phyloP scores from a whole-genome alignment of 2,329 filamentous ascomycete genomes.

The Calonectria pseudoreteaudii region DNA sequence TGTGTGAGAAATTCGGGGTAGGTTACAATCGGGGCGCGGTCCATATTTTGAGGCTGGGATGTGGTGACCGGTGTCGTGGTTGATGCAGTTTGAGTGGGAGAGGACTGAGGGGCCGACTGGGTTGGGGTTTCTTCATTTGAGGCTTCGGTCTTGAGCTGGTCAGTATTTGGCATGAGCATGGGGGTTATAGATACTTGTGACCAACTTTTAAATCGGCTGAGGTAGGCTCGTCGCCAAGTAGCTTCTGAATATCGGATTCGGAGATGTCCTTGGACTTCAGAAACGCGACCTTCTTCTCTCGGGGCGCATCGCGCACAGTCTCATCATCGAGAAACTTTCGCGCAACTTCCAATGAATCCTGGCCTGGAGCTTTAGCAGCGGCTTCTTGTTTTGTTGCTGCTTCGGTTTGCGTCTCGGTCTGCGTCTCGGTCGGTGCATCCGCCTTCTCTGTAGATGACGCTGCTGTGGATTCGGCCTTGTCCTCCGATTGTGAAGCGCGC shows the following conservation, averaged over 20 bases:
- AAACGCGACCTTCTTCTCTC: constrained; percentile 81
- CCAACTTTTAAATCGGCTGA: constrained; percentile 33
- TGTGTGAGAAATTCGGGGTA: constrained; percentile 77
- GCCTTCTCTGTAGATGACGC: constrained; percentile 30
- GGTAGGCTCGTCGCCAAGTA: constrained; percentile 60
- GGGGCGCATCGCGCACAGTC: constrained; percentile 74
- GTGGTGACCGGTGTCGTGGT: constrained; percentile 35
- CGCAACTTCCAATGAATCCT: constrained; percentile 70
- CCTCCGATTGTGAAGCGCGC: constrained; percentile 35
- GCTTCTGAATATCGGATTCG: constrained; percentile 73
- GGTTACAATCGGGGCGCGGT: constrained; percentile 72
- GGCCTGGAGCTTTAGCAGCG: constrained; percentile 11
- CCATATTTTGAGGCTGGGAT: constrained; percentile 46
- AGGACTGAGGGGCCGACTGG: constrained; percentile 17
- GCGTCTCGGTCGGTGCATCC: constrained; percentile 11
- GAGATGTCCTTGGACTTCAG: constrained; percentile 81
- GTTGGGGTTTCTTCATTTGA: constrained; percentile 23
- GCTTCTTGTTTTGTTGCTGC: background rate
- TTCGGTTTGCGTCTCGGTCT: constrained; percentile 20
- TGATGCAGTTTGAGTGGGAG: constrained; percentile 22
- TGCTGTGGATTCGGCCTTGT: constrained; percentile 30
- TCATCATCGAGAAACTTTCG: constrained; percentile 81
- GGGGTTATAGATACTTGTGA: background rate
- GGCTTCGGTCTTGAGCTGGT: constrained; percentile 4
- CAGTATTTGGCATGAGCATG: background rate